These are phyloP conservation scores for Penicillium sp. DNA, from an alignment of 2,329 filamentous ascomycete species.

Conservation along the genomic window DNA sequence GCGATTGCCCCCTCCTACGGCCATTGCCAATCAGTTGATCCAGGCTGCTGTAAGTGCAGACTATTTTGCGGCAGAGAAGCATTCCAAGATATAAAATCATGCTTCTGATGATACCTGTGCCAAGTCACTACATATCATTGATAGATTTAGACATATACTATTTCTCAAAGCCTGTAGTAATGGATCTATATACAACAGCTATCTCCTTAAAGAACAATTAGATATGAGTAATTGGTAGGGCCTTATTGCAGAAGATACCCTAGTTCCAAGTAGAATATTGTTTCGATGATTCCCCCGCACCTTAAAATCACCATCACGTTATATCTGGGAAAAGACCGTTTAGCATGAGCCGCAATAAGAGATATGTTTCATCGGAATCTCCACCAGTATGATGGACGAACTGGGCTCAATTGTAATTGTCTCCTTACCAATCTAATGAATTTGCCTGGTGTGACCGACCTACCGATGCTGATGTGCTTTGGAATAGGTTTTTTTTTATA, in stretches of 20 bases:
- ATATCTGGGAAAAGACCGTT: not conserved
- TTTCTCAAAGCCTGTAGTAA: not conserved
- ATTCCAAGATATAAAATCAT: conserved; percentile 35
- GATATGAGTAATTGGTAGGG: too few species aligned
- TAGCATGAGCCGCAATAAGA: not conserved
- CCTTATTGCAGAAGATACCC: too few species aligned
- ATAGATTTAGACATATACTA: not conserved
- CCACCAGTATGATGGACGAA: too few species aligned
- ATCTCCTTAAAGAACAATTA: not conserved
- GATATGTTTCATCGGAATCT: not conserved
- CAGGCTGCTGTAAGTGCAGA: conserved; percentile 64
- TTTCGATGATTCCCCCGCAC: too few species aligned
- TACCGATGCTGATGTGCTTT: too few species aligned
- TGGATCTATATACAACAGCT: not conserved
- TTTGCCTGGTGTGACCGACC: too few species aligned
- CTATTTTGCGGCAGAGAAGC: conserved; percentile 54
- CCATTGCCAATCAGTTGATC: conserved; percentile 86
- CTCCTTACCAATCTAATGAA: too few species aligned
- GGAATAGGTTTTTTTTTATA: too few species aligned
- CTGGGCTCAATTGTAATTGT: too few species aligned
- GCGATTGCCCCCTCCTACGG: conserved; percentile 72
- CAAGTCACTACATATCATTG: not conserved
- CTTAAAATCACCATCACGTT: not conserved
- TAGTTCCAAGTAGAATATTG: too few species aligned
- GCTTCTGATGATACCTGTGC: not conserved